These are phyloP conservation scores for Phtheirospermum japonicum DNA, from an alignment of 257 asterid genomes.

Conservation along the genomic window DNA sequence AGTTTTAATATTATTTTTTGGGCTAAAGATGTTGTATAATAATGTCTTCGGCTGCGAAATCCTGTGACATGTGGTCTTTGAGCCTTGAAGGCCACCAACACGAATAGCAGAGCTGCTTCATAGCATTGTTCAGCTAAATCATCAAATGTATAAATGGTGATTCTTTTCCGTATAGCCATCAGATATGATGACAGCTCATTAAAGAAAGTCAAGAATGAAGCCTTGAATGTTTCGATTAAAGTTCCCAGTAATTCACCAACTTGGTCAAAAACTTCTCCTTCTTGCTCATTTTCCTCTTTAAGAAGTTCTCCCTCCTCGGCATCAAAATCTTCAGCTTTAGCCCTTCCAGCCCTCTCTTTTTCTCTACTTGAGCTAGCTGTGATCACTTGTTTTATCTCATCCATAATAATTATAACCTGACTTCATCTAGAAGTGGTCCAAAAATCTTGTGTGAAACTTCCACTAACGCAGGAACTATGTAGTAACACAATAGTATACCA, in stretches of 20 bases:
- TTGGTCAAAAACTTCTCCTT: constrained; percentile 97
- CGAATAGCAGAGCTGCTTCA: too few relatives aligned
- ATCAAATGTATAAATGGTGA: too few relatives aligned
- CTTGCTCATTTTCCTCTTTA: constrained; percentile 96
- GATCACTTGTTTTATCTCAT: constrained; percentile 81
- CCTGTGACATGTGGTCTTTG: too few relatives aligned
- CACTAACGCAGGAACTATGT: constrained; percentile 70
- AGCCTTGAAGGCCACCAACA: too few relatives aligned
- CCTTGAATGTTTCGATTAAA: constrained; percentile 81
- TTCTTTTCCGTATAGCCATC: too few relatives aligned
- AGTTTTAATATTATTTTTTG: too few relatives aligned
- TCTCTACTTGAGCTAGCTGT: constrained; percentile 94
- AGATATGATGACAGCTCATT: constrained; percentile 79
- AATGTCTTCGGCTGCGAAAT: too few relatives aligned
- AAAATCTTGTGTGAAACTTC: constrained; percentile 90
- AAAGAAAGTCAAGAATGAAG: constrained; percentile 91
- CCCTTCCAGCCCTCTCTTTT: constrained; percentile 79
- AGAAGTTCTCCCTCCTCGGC: constrained; percentile 96
- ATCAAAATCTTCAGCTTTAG: constrained; percentile 97
- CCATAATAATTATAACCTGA: constrained; percentile 91
- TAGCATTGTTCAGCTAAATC: too few relatives aligned
- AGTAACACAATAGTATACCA: constrained; percentile 73
- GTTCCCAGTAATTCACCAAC: constrained; percentile 97
- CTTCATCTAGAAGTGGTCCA: constrained; percentile 82
- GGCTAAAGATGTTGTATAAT: too few relatives aligned